These are phyloP conservation scores for Lentinula lateritia DNA, from an alignment of 768 basidiomycete species.

Conservation along the genomic window DNA sequence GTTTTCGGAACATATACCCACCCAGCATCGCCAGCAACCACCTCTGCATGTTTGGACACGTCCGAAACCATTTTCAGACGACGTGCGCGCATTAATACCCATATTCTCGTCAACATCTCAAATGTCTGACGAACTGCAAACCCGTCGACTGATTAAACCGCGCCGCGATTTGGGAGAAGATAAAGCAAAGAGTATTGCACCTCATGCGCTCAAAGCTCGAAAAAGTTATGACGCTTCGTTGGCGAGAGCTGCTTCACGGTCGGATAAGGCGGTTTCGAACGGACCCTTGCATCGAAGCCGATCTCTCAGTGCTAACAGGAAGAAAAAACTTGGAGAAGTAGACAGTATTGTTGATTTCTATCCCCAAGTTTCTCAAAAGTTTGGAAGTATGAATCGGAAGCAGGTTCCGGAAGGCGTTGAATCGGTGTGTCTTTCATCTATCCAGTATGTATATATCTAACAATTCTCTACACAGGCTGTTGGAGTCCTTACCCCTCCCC, in stretches of 20 bases:
- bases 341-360: constrained; percentile 12
- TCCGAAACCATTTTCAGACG: not conserved
- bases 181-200: constrained; percentile 24
- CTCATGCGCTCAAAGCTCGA: not conserved
- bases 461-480: not conserved
- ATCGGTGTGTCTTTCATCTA: not conserved
- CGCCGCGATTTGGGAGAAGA: constrained; percentile 28
- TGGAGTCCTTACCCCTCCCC: not conserved
- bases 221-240: constrained; percentile 8
- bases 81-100: not conserved
- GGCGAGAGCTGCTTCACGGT: not conserved
- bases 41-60: not conserved
- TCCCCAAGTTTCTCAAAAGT: constrained; percentile 16
- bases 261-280: not conserved
- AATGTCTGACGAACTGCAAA: constrained; percentile 18
- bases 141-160: constrained; percentile 29
- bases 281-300: constrained; percentile 7
- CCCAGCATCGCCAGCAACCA: not conserved
- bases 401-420: not conserved
- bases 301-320: constrained; percentile 2
- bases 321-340: not conserved
- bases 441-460: not conserved
- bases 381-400: constrained; percentile 10
- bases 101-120: not conserved
- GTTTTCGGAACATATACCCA: not conserved